Percentiles rank a stretch among this genome's conserved stretches.
Evolutionary conservation across 306 rosid genomes (phyloP).

Genomic region (Malus sylvestris): DNA sequence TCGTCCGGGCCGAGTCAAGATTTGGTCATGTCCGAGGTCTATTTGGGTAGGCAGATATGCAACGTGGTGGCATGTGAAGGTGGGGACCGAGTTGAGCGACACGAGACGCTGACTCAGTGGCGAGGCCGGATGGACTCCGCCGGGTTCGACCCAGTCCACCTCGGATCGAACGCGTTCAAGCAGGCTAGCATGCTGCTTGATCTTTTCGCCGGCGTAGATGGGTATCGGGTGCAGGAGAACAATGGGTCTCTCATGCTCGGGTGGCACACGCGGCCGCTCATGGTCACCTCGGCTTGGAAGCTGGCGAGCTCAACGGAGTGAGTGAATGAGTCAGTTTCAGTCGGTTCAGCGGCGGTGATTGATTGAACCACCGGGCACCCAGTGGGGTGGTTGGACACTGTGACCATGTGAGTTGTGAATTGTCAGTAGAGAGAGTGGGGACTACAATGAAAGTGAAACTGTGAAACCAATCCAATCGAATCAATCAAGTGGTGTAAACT

Average conservation of each 20-base stretch:
- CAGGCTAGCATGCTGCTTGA: slow-evolving; percentile 70
- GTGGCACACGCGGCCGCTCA: slow-evolving; percentile 83
- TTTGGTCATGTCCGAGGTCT: slow-evolving; percentile 59
- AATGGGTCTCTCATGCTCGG: slow-evolving; percentile 72
- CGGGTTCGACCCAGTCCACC: slow-evolving; percentile 69
- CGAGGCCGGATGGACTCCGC: slow-evolving; percentile 40
- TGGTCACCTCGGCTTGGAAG: slow-evolving; percentile 84
- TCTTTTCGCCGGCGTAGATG: slow-evolving; percentile 57
- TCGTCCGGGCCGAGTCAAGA: slow-evolving; percentile 45
- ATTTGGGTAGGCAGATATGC: slow-evolving; percentile 62
- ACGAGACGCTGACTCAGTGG: slow-evolving; percentile 71
- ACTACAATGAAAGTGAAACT: background rate
- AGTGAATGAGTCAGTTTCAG: background rate
- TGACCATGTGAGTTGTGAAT: background rate
- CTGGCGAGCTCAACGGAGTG: slow-evolving; percentile 22
- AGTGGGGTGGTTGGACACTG: background rate
- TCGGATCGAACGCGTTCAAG: slow-evolving; percentile 77
- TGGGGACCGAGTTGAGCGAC: slow-evolving; percentile 67
- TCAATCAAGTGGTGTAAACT: background rate
- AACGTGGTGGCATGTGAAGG: slow-evolving; percentile 85
- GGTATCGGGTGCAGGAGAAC: slow-evolving; percentile 73
- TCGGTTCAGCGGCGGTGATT: background rate
- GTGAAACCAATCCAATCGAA: background rate
- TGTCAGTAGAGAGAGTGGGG: background rate
- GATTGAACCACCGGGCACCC: background rate